phyloP scores from a whole-genome alignment of 2,329 filamentous ascomycete species.

The Cladobotryum mycophilum region DNA sequence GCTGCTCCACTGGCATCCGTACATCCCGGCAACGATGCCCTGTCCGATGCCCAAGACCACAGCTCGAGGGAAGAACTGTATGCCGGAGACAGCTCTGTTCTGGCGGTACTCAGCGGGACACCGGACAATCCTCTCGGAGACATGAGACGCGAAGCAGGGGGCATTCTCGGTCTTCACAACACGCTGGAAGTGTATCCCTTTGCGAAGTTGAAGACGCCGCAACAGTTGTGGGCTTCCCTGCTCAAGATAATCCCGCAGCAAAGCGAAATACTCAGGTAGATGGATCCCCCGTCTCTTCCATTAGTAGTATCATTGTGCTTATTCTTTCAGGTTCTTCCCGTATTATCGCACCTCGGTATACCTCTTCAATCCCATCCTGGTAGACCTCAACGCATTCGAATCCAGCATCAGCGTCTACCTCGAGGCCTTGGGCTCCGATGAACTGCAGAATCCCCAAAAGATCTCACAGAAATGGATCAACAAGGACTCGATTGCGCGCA shows the following conservation, averaged over 20 bases:
- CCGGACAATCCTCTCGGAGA: slow-evolving; percentile 1
- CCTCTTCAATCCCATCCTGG: neutral
- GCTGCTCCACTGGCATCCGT: too few species aligned
- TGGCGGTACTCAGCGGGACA: slow-evolving; percentile 2
- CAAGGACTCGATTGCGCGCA: slow-evolving; percentile 4
- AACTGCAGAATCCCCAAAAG: neutral
- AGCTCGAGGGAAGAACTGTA: neutral
- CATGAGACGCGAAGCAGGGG: slow-evolving; percentile 5
- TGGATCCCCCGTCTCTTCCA: too few species aligned
- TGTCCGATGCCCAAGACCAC: too few species aligned
- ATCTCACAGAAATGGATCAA: slow-evolving; percentile 4
- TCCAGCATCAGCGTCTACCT: slow-evolving; percentile 3
- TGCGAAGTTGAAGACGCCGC: slow-evolving; percentile 7
- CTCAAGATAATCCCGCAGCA: slow-evolving; percentile 4
- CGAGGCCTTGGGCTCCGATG: slow-evolving; percentile 2
- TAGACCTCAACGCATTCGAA: slow-evolving; percentile 4
- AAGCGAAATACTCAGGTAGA: slow-evolving; percentile 4
- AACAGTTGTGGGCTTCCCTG: slow-evolving; percentile 2
- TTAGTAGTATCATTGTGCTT: neutral
- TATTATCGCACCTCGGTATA: slow-evolving; percentile 4
- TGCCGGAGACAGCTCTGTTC: slow-evolving; percentile 5
- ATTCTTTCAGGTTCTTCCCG: slow-evolving; percentile 2
- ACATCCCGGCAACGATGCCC: too few species aligned
- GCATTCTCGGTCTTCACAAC: slow-evolving; percentile 6
- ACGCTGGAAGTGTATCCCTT: slow-evolving; percentile 8